A percentile compares a stretch with the other conserved stretches of the same genome.
Evolutionary conservation across 106 monocot species (phyloP).

Genomic region (Amphibolis antarctica): DNA sequence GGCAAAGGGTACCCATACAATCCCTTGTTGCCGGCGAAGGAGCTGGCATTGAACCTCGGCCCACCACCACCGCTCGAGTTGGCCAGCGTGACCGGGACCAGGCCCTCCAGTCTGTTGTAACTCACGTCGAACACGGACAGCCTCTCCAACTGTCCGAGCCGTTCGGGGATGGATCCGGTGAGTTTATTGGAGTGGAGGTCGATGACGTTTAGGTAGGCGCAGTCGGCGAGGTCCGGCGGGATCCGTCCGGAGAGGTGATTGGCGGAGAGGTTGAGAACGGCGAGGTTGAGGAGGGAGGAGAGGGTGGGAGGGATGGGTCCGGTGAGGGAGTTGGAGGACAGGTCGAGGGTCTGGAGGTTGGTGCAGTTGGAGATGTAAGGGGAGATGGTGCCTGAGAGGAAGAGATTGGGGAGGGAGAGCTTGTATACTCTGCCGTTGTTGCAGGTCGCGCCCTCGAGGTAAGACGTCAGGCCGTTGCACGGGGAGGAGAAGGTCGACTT

Average conservation of each 20-base stretch:
- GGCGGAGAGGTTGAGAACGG: conserved; percentile 60
- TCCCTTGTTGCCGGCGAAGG: conserved; percentile 45
- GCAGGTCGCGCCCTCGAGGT: conserved; percentile 59
- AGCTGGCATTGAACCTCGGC: conserved; percentile 48
- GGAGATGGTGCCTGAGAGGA: conserved; percentile 34
- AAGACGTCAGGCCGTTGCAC: conserved; percentile 54
- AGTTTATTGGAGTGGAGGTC: conserved; percentile 56
- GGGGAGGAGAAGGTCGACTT: conserved; percentile 29
- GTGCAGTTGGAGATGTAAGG: conserved; percentile 51
- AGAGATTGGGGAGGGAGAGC: conserved; percentile 38
- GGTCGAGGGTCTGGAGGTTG: conserved; percentile 59
- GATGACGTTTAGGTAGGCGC: conserved; percentile 72
- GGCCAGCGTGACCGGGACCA: conserved; percentile 33
- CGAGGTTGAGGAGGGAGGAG: conserved; percentile 51
- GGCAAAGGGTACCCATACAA: conserved; percentile 51
- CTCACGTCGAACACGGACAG: conserved; percentile 56
- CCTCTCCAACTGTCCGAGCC: conserved; percentile 39
- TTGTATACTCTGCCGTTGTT: conserved; percentile 75
- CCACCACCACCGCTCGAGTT: conserved; percentile 17
- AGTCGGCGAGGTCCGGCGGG: conserved; percentile 51
- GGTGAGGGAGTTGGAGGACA: conserved; percentile 45
- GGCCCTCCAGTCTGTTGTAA: conserved; percentile 36
- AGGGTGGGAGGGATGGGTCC: conserved; percentile 43
- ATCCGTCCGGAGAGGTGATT: conserved; percentile 54
- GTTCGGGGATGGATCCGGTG: conserved; percentile 43